Evolutionary conservation across 2,329 filamentous ascomycete genomes (phyloP), one percentile per base, ranked within the genome.

Genomic region (Neonectria sp.): DNA sequence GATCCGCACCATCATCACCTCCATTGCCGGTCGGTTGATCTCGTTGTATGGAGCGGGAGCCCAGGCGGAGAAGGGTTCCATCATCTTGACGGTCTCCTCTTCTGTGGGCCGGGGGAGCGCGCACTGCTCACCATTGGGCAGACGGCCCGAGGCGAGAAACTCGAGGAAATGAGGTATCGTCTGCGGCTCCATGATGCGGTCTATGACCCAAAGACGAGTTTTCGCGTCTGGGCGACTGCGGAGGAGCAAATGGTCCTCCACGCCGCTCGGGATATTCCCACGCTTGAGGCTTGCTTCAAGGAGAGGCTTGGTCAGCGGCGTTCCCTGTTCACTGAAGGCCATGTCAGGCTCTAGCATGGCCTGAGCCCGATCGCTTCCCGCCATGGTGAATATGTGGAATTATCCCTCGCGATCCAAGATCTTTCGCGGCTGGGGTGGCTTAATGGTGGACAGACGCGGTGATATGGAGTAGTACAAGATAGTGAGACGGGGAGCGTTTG

Each of bases 131-230:
- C 49, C 49, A 29, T n/a, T 12, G 4, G 29, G 29, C 17, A 53
- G 49, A 35, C 3, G 49, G 11, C 49, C 49, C 0, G 29, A 53
- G 9, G n/a, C 13, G 17, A 53, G 17, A 35, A 35, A 33, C 2
- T 13, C n/a, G 29, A 53, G 9, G 29, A 53, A 53, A 11, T 33
- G 29, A 9, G 29, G 8, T 3, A 35, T 13, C n/a, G 29, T 53
- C 29, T 53, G 49, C 17, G 29, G 49, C 49, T 53, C 49, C 49
- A 53, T 12, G 49, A 24, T 53, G 29, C n/a, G n/a, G n/a, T 53
- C 49, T 6, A 33, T 7, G 29, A 35, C 11, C 49, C 49, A 53
- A 17, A 53, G 49, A n/a, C 9, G 29, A 6, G n/a, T 33, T 17
- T 35, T 53, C 13, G 17, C 29, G 7, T 33, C 21, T 2, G 49